phyloP scores from a whole-genome alignment of 441 rosid genomes.

The Gossypium armourianum region DNA sequence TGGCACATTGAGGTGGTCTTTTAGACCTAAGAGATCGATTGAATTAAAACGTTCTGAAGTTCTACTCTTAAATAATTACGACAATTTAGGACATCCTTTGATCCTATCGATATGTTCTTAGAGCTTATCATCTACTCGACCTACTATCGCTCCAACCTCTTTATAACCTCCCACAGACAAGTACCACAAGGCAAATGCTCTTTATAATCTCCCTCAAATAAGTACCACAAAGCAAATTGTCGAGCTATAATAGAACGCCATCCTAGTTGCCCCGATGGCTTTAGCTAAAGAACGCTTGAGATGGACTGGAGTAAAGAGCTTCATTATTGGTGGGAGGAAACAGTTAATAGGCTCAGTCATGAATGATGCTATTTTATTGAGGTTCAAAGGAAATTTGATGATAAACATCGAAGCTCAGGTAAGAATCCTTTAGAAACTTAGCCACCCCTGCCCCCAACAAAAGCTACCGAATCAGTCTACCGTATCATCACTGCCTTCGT shows the following conservation, averaged over 20 bases:
- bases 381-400: slow-evolving; percentile 42
- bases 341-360: slow-evolving; percentile 33
- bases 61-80: not conserved
- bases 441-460: slow-evolving; percentile 13
- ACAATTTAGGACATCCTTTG: not conserved
- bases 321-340: slow-evolving; percentile 38
- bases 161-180: too few relatives aligned
- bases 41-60: too few relatives aligned
- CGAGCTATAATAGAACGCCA: slow-evolving; percentile 9
- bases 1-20: too few relatives aligned
- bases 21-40: too few relatives aligned
- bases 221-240: too few relatives aligned
- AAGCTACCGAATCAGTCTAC: slow-evolving; percentile 23
- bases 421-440: slow-evolving; percentile 33
- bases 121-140: slow-evolving; percentile 20
- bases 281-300: slow-evolving; percentile 33
- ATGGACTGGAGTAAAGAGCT: slow-evolving; percentile 39
- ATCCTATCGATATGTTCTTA: slow-evolving; percentile 15
- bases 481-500: slow-evolving; percentile 32
- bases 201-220: too few relatives aligned
- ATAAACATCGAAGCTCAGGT: slow-evolving; percentile 41
- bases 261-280: slow-evolving; percentile 26
- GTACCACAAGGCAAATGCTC: too few relatives aligned
- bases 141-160: too few relatives aligned
- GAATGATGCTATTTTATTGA: not conserved